Percentiles rank a stretch among this genome's conserved stretches.
Conservation (phyloP, 2,329 filamentous ascomycete genomes). For the Alternaria ethzedia region DNA sequence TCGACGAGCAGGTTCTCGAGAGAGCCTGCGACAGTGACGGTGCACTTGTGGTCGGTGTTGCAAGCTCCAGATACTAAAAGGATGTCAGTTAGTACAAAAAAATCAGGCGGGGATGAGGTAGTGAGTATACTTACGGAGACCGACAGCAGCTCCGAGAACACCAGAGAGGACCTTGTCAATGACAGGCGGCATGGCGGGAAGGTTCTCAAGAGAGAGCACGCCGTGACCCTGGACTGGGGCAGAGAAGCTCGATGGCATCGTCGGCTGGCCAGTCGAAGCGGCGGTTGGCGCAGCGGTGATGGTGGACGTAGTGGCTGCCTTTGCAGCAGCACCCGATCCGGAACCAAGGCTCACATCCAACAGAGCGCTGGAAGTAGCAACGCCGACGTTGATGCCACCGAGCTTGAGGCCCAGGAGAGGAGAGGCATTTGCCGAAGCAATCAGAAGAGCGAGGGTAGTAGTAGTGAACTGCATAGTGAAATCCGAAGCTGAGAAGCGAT, state of each 20-base stretch:
- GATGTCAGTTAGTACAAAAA: neutral
- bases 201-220: conserved; percentile 1
- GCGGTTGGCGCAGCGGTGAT: neutral
- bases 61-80: conserved; percentile 4
- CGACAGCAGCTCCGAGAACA: neutral
- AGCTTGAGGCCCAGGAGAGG: conserved; percentile 2
- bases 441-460: neutral
- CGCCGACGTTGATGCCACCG: neutral
- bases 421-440: neutral
- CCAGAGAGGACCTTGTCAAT: conserved; percentile 2
- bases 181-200: conserved; percentile 9
- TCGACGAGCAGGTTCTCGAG: conserved; percentile 10
- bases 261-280: neutral
- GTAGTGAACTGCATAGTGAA: conserved; percentile 4
- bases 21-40: conserved; percentile 6
- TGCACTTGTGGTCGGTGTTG: neutral
- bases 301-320: neutral
- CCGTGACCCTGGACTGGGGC: conserved; percentile 4
- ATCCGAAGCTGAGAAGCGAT: neutral
- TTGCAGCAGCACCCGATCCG: neutral
- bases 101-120: neutral
- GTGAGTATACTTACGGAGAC: neutral
- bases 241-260: conserved; percentile 6
- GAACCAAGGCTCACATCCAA: neutral
- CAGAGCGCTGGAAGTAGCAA: conserved; percentile 2